Evolutionary conservation across 495 filamentous ascomycete species (phyloP), one percentile per base, ranked within the genome.

Genomic region (Penicillium roqueforti): DNA sequence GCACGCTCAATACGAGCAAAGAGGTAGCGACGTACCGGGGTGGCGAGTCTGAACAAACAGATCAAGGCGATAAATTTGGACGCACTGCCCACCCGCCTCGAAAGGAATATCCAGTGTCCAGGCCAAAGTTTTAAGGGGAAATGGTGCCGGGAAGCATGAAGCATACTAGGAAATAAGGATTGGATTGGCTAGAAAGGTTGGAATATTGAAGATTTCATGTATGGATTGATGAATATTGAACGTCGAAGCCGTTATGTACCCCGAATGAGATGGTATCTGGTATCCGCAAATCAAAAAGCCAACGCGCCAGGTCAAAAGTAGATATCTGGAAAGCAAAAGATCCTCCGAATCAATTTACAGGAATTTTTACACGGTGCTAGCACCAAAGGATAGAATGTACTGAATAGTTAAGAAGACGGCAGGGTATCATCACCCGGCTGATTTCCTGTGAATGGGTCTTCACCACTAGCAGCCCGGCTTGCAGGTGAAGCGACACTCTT

Each of bases 401-500:
- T 32, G n/a, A 6, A 32, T 11, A 49, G 1, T 47, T 22, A 50
- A 11, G 38, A 40, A 25, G 55, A 47, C 14, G 37, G 55, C 18
- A 29, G 32, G 31, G 26, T 22, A 44, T 53, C 43, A 16, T 37
- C 19, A 23, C 23, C 44, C 22, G 32, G 28, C 2, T 14, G 39
- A 2, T 44, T 39, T 18, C 38, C 39, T 23, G 49, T 54, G 20
- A 34, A 47, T 0, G 31, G 52, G 16, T 20, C 16, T 42, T 55
- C 53, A 45, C 60, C 66, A 50, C 58, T 65, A 46, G 62, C 65
- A 8, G 26, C 31, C 36, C 57, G 59, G 25, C 59, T 63, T 18
- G 57, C 62, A 31, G 57, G 54, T 0, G 66, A 67, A 5, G 39
- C 52, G 3, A 54, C 54, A 52, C 56, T 53, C 4, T 61, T 58